Base-by-base conservation (phyloP, 345 rosid species). In the Eucalyptus erythrocorys region DNA sequence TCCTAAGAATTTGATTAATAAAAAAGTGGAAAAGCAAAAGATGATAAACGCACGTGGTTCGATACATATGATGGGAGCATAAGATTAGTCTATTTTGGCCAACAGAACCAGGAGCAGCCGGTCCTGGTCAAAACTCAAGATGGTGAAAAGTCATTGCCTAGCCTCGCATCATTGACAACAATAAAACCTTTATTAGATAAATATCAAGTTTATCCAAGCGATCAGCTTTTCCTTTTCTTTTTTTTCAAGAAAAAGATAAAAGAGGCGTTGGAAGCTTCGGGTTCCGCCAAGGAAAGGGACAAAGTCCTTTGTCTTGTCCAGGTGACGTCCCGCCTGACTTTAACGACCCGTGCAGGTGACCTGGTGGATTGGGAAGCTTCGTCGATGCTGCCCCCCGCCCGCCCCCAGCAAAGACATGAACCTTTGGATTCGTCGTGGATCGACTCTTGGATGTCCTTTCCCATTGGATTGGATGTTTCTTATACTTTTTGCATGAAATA, bases 141-240 rank as follows among this genome's bases (percentile, higher is more conserved):
- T 68, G 43, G 43, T 26, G 5, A 34, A 32, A 68, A 34, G 22
- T 10, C 22, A 17, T 68, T 16, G 42, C 24, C 5, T 32, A 6
- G 80, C 42, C 42, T 68, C 13, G 10, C 42, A 37, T 34, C 42
- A 68, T 68, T 68, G 37, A 68, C 19, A 68, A 17, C 42, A 32
- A 68, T 34, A 17, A 32, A 68, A 8, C 42, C 80, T 5, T 34
- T 1, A 66, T 66, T 13, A 66, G 79, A 66, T 66, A 32, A 15
- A 8, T 13, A 97, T 96, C 10, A 99, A 96, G 89, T 96, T 93
- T 76, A 66, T 61, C 16, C 16, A 27, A 13, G n/a, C 61, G 3
- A 61, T 1, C 16, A 27, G 68, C 68, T 61, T 30, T 61, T 59
- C n/a, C 30, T 27, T 4, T 10, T 2, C 8, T 6, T 17, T 5